Conservation (phyloP, 148 eudicot genomes). For the Vaccinium darrowii region DNA sequence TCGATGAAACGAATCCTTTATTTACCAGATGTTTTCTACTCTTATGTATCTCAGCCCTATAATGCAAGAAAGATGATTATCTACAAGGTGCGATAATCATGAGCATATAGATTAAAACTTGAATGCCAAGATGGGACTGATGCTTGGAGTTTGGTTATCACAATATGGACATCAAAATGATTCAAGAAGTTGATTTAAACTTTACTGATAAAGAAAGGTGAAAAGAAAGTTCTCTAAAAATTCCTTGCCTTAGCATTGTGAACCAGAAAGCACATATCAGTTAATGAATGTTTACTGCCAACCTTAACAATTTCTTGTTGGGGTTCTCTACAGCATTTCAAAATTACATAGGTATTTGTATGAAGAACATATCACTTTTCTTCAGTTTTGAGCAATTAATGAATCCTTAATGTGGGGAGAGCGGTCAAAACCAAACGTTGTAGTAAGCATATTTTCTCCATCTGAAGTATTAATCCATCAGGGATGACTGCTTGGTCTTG, state of each 20-base stretch:
- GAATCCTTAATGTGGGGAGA: slow-evolving; percentile 4
- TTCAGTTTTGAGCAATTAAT: not conserved
- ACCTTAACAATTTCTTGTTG: not conserved
- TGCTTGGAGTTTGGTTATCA: slow-evolving; percentile 2
- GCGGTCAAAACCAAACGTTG: not conserved
- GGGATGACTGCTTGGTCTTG: not conserved
- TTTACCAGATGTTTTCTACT: not conserved
- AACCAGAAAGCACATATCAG: not conserved
- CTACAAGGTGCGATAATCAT: not conserved
- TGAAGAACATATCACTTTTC: too few species aligned
- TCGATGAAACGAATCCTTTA: not conserved
- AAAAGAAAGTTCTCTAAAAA: not conserved
- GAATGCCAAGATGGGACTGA: not conserved
- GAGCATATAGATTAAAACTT: not conserved
- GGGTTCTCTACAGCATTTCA: not conserved
- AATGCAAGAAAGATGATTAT: not conserved
- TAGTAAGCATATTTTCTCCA: not conserved
- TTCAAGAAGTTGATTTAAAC: not conserved
- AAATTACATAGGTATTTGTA: not conserved
- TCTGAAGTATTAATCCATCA: not conserved
- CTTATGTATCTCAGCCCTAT: not conserved
- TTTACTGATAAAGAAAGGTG: not conserved
- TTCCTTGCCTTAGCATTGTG: not conserved
- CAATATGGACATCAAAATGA: not conserved
- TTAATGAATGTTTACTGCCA: not conserved